A percentile compares a stretch with the other conserved stretches of the same genome.
Conservation (phyloP, 2,329 filamentous ascomycete genomes). For the Fusarium beomiforme region DNA sequence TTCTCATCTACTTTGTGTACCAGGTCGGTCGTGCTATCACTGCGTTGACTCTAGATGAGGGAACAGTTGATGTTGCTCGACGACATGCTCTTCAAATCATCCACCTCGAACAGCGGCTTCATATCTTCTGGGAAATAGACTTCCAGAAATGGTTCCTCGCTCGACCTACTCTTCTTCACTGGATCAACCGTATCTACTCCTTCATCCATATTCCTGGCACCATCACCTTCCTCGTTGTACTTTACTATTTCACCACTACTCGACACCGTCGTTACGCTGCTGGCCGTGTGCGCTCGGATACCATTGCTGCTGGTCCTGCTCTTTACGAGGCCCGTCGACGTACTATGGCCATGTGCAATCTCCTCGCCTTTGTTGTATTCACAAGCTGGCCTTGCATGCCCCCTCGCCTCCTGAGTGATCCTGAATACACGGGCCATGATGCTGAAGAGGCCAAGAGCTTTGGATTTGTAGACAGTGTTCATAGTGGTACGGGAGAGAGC, state of each 20-base stretch:
- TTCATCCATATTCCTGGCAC: constrained; percentile 83
- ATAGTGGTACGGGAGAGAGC: constrained; percentile 59
- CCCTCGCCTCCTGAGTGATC: constrained; percentile 66
- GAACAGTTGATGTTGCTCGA: constrained; percentile 74
- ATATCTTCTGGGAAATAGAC: constrained; percentile 71
- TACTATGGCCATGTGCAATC: constrained; percentile 70
- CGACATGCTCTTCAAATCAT: constrained; percentile 75
- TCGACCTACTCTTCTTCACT: constrained; percentile 67
- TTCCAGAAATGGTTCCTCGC: constrained; percentile 66
- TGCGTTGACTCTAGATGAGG: constrained; percentile 73
- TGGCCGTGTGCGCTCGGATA: constrained; percentile 43
- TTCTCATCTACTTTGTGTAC: constrained; percentile 81
- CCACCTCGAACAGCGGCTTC: constrained; percentile 70
- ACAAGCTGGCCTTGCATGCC: constrained; percentile 73
- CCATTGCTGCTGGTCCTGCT: constrained; percentile 53
- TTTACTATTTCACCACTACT: constrained; percentile 77
- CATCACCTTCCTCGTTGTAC: constrained; percentile 71
- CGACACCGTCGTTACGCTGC: constrained; percentile 56
- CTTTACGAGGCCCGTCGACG: constrained; percentile 66
- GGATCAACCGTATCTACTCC: constrained; percentile 78
- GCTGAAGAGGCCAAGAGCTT: constrained; percentile 69
- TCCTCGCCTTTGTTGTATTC: constrained; percentile 69
- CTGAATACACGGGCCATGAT: constrained; percentile 62
- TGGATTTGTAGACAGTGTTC: constrained; percentile 71
- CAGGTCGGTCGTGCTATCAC: constrained; percentile 78